These are phyloP conservation scores for Candida ascalaphidarum DNA, from an alignment of 805 yeast species.

Conservation along the genomic window DNA sequence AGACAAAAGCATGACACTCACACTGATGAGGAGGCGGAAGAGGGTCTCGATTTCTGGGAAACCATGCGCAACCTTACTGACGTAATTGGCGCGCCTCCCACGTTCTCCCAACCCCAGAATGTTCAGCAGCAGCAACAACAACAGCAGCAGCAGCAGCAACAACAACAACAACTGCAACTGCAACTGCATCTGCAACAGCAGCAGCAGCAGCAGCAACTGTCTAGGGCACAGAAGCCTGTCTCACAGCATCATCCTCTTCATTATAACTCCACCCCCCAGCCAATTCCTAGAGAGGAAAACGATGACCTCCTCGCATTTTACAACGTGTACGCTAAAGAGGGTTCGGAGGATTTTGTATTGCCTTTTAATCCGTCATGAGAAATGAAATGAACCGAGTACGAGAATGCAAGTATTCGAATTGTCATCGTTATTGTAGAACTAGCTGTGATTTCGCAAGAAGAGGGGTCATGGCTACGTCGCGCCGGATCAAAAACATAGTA, in stretches of 20 bases:
- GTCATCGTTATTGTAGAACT: too few species aligned
- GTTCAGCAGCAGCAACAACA: background rate
- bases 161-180: slow-evolving; percentile 3
- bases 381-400: too few species aligned
- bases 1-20: slow-evolving; percentile 2
- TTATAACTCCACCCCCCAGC: slow-evolving; percentile 10
- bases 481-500: too few species aligned
- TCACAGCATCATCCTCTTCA: slow-evolving; percentile 51
- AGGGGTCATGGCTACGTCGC: too few species aligned
- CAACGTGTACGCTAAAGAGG: slow-evolving; percentile 26
- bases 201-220: slow-evolving; percentile 1
- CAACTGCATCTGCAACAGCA: slow-evolving; percentile 2
- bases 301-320: slow-evolving; percentile 23
- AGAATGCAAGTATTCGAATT: too few species aligned
- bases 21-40: slow-evolving; percentile 41
- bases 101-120: background rate
- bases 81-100: background rate
- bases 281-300: slow-evolving; percentile 4
- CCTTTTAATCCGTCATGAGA: too few species aligned
- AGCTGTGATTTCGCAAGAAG: too few species aligned
- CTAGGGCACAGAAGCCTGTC: slow-evolving; percentile 26
- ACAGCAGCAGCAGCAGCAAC: slow-evolving; percentile 4
- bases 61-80: slow-evolving; percentile 51
- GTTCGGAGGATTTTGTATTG: too few species aligned
- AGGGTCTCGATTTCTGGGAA: slow-evolving; percentile 66